Percentiles rank a stretch among this genome's conserved stretches.
Conservation (phyloP, 73 alveolate species). For the Paramecium pentaurelia region DNA sequence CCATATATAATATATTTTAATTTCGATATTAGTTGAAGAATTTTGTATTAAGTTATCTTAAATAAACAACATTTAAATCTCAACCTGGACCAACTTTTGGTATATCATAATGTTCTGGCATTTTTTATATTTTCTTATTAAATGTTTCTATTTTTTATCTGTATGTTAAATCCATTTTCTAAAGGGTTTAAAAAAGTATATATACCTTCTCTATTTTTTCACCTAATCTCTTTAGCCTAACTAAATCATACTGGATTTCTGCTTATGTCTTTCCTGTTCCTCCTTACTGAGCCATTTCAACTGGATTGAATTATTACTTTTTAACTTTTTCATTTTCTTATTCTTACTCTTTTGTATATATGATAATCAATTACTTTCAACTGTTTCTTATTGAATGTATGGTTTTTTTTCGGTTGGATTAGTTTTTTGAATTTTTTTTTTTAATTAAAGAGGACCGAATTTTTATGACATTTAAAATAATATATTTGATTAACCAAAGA, state of each 20-base stretch:
- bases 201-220: conserved; percentile 1
- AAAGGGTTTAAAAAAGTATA: background rate
- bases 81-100: conserved; percentile 75
- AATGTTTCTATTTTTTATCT: conserved; percentile 66
- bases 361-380: background rate
- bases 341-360: background rate
- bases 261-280: background rate
- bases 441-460: background rate
- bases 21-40: background rate
- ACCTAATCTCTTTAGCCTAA: conserved; percentile 19
- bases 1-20: too few relatives aligned
- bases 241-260: conserved; percentile 5
- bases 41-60: background rate
- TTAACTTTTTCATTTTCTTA: background rate
- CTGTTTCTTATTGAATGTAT: background rate
- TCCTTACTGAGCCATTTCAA: background rate
- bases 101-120: conserved; percentile 70
- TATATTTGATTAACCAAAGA: background rate
- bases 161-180: conserved; percentile 39
- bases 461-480: background rate
- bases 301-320: background rate
- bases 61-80: background rate
- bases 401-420: background rate
- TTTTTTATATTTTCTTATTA: conserved; percentile 59
- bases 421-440: background rate